These are phyloP conservation scores for Cytospora schulzeri DNA, from an alignment of 2,329 filamentous ascomycete species.

Conservation along the genomic window DNA sequence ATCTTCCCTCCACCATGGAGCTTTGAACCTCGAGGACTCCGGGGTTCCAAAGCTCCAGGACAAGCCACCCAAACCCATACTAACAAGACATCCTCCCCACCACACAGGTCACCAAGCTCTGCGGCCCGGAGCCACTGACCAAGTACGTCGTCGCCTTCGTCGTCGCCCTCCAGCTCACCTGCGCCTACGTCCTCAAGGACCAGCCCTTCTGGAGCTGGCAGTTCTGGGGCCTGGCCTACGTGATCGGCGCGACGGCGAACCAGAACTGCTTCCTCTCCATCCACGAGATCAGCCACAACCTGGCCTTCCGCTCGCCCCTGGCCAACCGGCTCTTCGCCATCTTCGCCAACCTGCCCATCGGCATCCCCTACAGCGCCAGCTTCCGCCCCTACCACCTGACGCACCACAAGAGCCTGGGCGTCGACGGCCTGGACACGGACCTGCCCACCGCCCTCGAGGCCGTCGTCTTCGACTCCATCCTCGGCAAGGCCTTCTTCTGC, in stretches of 20 bases:
- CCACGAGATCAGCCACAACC: constrained; percentile 97
- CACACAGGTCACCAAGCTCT: constrained; percentile 86
- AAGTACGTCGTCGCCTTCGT: constrained; percentile 89
- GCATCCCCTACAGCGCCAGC: constrained; percentile 91
- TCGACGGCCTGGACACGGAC: constrained; percentile 94
- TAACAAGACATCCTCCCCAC: constrained; percentile 22
- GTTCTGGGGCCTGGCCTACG: constrained; percentile 85
- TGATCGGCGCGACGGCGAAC: constrained; percentile 92
- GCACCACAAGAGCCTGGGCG: constrained; percentile 97
- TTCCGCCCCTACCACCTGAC: constrained; percentile 98
- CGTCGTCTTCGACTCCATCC: constrained; percentile 88
- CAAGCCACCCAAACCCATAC: neutral
- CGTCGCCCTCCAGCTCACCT: constrained; percentile 76
- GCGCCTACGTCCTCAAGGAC: constrained; percentile 75
- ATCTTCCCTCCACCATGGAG: neutral
- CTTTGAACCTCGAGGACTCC: too few species aligned
- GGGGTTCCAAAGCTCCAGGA: neutral
- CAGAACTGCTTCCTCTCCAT: constrained; percentile 99
- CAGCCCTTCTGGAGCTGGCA: constrained; percentile 79
- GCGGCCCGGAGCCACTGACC: constrained; percentile 91
- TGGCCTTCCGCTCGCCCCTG: constrained; percentile 81
- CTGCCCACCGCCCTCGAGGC: constrained; percentile 91
- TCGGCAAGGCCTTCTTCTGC: constrained; percentile 97
- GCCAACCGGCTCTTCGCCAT: constrained; percentile 88
- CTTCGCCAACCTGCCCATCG: constrained; percentile 93